These are phyloP conservation scores for Sisymbrium irio DNA, from an alignment of 345 rosid genomes.

Conservation along the genomic window DNA sequence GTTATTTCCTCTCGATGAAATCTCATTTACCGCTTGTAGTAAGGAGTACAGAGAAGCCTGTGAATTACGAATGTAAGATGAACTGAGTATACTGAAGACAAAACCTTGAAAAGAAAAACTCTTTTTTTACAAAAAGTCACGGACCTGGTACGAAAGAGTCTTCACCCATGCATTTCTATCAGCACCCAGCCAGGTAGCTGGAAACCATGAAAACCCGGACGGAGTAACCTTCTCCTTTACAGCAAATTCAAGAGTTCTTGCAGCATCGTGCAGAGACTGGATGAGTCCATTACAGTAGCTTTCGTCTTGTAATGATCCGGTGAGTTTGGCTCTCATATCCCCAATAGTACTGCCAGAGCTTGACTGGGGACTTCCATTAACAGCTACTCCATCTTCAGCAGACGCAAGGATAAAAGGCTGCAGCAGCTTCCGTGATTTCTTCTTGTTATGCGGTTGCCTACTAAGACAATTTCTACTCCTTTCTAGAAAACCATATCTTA, in stretches of 20 bases:
- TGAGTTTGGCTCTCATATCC: slow-evolving; percentile 52
- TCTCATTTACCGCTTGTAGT: slow-evolving; percentile 86
- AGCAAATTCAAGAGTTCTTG: slow-evolving; percentile 78
- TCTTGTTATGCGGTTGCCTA: slow-evolving; percentile 21
- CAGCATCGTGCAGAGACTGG: slow-evolving; percentile 81
- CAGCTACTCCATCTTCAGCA: slow-evolving; percentile 72
- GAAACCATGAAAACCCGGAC: slow-evolving; percentile 70
- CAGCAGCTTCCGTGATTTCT: slow-evolving; percentile 41
- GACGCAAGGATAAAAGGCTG: slow-evolving; percentile 45
- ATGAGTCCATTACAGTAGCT: slow-evolving; percentile 66
- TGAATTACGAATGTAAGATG: slow-evolving; percentile 35
- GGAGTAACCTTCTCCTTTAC: slow-evolving; percentile 52
- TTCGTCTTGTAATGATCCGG: slow-evolving; percentile 54
- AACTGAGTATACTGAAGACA: slow-evolving; percentile 19
- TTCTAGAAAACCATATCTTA: slow-evolving; percentile 39
- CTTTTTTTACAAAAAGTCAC: background rate
- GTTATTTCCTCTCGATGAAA: slow-evolving; percentile 70
- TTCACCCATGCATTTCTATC: slow-evolving; percentile 80
- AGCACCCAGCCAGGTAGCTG: slow-evolving; percentile 74
- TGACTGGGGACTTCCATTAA: slow-evolving; percentile 56
- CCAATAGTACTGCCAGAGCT: slow-evolving; percentile 45
- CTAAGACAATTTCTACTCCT: slow-evolving; percentile 25
- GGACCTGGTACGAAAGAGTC: slow-evolving; percentile 88
- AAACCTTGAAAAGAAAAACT: background rate
- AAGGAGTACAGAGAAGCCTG: slow-evolving; percentile 86